phyloP scores from a whole-genome alignment of 2,329 filamentous ascomycete genomes.

The Paraconiothyrium brasiliense region DNA sequence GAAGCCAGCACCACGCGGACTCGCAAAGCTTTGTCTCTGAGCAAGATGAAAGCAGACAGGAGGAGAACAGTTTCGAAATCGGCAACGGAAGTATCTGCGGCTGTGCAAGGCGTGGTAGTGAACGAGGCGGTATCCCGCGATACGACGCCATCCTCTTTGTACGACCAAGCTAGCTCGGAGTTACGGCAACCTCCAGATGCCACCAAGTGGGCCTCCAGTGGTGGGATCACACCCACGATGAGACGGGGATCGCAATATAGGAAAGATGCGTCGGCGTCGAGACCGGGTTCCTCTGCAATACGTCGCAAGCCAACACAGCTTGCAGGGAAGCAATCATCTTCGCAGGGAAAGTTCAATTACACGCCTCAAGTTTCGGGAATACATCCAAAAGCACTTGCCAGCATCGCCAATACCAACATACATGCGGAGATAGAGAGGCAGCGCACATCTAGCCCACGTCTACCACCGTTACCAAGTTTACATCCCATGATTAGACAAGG shows the following conservation, averaged over 20 bases:
- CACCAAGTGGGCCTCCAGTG: not conserved
- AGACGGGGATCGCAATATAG: not conserved
- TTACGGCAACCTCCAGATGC: too few relatives aligned
- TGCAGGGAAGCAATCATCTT: not conserved
- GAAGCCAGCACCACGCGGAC: not conserved
- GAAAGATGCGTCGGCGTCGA: not conserved
- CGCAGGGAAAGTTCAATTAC: not conserved
- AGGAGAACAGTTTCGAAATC: not conserved
- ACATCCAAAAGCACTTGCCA: conserved; percentile 9
- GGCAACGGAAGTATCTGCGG: not conserved
- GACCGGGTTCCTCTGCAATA: not conserved
- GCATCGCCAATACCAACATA: not conserved
- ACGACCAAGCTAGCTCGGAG: not conserved
- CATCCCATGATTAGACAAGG: not conserved
- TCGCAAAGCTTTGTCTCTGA: not conserved
- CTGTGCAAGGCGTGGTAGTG: not conserved
- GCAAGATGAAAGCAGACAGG: not conserved
- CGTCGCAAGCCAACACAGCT: not conserved
- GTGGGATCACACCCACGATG: too few relatives aligned
- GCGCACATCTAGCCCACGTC: not conserved
- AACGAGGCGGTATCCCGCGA: not conserved
- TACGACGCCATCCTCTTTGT: not conserved
- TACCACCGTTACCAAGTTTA: not conserved
- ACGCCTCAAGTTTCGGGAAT: not conserved
- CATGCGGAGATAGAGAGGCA: not conserved